Evolutionary conservation across 495 filamentous ascomycete genomes (phyloP).

Genomic region (Podospora comata): DNA sequence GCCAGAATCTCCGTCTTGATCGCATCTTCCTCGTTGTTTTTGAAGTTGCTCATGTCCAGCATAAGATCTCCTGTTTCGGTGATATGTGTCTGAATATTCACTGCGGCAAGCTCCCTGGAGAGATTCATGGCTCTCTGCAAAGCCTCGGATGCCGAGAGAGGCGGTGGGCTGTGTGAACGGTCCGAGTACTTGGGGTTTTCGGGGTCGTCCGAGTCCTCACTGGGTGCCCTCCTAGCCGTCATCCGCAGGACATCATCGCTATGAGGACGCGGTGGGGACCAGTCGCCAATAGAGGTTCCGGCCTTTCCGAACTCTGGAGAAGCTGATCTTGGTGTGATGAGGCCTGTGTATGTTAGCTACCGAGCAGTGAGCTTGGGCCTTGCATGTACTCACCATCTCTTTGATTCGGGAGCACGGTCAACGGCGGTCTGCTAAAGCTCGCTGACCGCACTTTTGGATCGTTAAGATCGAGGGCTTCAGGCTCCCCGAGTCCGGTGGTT

Average conservation of each 20-base stretch:
- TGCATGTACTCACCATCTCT: conserved; percentile 28
- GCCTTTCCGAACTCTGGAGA: conserved; percentile 55
- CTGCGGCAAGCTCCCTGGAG: conserved; percentile 79
- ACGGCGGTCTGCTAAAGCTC: conserved; percentile 37
- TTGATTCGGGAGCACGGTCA: conserved; percentile 32
- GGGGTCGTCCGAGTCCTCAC: conserved; percentile 40
- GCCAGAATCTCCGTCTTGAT: conserved; percentile 88
- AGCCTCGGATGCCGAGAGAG: conserved; percentile 69
- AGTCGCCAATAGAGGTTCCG: conserved; percentile 43
- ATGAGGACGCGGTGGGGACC: conserved; percentile 42
- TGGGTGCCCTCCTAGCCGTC: conserved; percentile 40
- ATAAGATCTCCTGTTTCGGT: conserved; percentile 94
- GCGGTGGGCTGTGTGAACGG: conserved; percentile 73
- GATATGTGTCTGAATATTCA: conserved; percentile 88
- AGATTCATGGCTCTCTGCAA: conserved; percentile 78
- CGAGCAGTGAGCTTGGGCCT: background rate
- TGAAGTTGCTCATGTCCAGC: conserved; percentile 97
- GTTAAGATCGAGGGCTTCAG: conserved; percentile 75
- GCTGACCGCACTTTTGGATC: conserved; percentile 36
- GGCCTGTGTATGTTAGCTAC: conserved; percentile 41
- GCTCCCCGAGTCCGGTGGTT: conserved; percentile 65
- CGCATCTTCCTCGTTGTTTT: conserved; percentile 86
- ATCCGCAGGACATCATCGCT: conserved; percentile 45
- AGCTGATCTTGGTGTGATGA: conserved; percentile 60
- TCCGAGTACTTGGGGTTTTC: conserved; percentile 41